Conservation (phyloP, 2,329 filamentous ascomycete genomes). For the Xylaria sp. region DNA sequence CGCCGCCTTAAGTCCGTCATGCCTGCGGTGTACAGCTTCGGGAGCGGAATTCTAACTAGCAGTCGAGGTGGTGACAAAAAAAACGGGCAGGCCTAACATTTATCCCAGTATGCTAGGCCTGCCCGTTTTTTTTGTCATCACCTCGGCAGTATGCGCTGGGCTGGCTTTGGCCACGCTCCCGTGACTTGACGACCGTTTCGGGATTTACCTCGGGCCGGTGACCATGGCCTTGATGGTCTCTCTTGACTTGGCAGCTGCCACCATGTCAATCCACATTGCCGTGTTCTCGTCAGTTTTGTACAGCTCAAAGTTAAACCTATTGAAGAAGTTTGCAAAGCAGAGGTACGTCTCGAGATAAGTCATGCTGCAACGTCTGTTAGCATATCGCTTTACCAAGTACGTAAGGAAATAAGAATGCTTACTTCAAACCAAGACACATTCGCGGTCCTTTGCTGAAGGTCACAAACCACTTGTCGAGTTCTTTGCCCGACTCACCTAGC, state of each 20-base stretch:
- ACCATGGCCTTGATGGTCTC: conserved; percentile 28
- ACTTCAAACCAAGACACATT: conserved; percentile 35
- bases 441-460: conserved; percentile 33
- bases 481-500: conserved; percentile 27
- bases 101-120: too few relatives aligned
- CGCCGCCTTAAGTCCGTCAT: background rate
- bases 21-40: background rate
- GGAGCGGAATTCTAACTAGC: background rate
- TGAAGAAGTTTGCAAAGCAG: conserved; percentile 35
- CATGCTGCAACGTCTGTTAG: conserved; percentile 25
- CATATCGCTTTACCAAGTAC: background rate
- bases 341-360: conserved; percentile 33
- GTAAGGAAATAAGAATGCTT: background rate
- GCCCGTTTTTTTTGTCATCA: too few relatives aligned
- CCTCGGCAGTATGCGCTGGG: background rate
- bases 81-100: too few relatives aligned
- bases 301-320: conserved; percentile 27
- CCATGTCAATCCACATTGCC: conserved; percentile 31
- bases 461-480: conserved; percentile 36
- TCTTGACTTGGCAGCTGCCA: conserved; percentile 23
- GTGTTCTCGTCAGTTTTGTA: conserved; percentile 29
- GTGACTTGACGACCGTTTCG: background rate
- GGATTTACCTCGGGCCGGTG: conserved; percentile 19
- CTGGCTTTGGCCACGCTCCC: too few relatives aligned
- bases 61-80: too few relatives aligned